phyloP scores from a whole-genome alignment of 1,284 basidiomycete genomes.

The Anthracocystis setariae region DNA sequence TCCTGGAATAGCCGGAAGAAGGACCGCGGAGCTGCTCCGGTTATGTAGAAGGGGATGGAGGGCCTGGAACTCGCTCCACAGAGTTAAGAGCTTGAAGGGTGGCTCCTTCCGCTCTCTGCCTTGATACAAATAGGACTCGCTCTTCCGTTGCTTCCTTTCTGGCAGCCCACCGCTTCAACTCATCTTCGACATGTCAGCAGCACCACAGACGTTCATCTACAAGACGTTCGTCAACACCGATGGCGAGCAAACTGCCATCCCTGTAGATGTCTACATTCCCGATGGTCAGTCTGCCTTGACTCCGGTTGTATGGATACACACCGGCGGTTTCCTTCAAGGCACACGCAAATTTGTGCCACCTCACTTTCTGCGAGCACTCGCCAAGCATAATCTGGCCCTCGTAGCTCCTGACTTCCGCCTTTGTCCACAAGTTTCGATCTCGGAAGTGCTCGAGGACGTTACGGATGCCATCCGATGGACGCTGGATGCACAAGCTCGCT shows the following conservation, averaged over 20 bases:
- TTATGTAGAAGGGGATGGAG: too few relatives aligned
- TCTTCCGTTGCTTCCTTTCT: neutral
- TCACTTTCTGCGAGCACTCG: slow-evolving; percentile 45
- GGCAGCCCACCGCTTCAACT: too few relatives aligned
- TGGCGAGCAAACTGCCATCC: slow-evolving; percentile 36
- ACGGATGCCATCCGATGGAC: slow-evolving; percentile 44
- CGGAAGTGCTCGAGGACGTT: slow-evolving; percentile 47
- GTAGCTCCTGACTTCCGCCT: slow-evolving; percentile 55
- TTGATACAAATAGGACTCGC: too few relatives aligned
- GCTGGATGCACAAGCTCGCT: slow-evolving; percentile 19
- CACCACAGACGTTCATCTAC: slow-evolving; percentile 46
- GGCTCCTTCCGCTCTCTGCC: too few relatives aligned
- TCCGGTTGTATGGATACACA: slow-evolving; percentile 54
- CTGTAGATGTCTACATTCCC: slow-evolving; percentile 53
- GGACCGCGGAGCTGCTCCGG: slow-evolving; percentile 24
- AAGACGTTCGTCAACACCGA: slow-evolving; percentile 49
- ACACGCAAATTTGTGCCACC: slow-evolving; percentile 53
- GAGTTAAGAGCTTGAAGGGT: too few relatives aligned
- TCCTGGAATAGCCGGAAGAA: slow-evolving; percentile 1
- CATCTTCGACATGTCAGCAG: slow-evolving; percentile 11
- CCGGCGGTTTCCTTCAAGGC: slow-evolving; percentile 54
- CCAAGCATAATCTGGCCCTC: slow-evolving; percentile 38
- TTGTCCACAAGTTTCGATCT: slow-evolving; percentile 50
- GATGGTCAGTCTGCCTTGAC: slow-evolving; percentile 19
- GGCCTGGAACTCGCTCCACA: too few relatives aligned